Evolutionary conservation across 805 yeast species (phyloP).

Genomic region (Gaillardinia entomophila): DNA sequence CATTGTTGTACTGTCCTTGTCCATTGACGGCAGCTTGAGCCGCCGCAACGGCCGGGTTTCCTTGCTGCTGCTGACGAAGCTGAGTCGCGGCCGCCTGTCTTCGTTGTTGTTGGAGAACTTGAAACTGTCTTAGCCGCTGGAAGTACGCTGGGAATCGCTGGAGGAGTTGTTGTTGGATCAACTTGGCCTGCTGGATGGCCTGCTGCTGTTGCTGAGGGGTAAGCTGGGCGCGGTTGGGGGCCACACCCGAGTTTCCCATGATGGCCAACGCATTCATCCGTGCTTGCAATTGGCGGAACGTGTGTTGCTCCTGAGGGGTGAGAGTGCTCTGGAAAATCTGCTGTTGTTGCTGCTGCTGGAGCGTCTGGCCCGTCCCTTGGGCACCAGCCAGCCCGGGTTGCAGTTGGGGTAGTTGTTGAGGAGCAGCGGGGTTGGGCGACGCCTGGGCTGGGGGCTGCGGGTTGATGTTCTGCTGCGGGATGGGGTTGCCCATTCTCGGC

Average conservation of each 20-base stretch:
- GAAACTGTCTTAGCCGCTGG: conserved; percentile 32
- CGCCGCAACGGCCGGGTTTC: conserved; percentile 2
- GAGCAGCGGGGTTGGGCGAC: conserved; percentile 1
- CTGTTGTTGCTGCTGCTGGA: conserved; percentile 39
- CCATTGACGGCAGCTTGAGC: conserved; percentile 7
- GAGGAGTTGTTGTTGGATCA: conserved; percentile 29
- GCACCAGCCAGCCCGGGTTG: conserved; percentile 1
- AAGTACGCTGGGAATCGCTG: conserved; percentile 33
- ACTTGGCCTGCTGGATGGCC: conserved; percentile 37
- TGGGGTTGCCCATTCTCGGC: conserved; percentile 5
- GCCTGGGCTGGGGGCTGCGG: no score
- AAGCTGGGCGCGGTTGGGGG: conserved; percentile 37
- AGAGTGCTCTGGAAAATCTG: conserved; percentile 39
- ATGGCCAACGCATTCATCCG: conserved; percentile 34
- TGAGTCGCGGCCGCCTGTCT: conserved; percentile 7
- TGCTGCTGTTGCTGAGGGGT: conserved; percentile 41
- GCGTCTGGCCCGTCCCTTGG: conserved; percentile 9
- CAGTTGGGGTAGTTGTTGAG: neutral
- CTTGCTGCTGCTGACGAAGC: conserved; percentile 11
- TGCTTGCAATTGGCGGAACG: conserved; percentile 34
- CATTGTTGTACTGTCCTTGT: conserved; percentile 5
- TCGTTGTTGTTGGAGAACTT: conserved; percentile 24
- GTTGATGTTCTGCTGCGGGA: conserved; percentile 2
- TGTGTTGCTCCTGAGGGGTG: conserved; percentile 36
- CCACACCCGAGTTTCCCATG: conserved; percentile 38